A percentile compares a stretch with the other conserved stretches of the same genome.
Conservation (phyloP, 2,329 filamentous ascomycete genomes). For the Gnomoniopsis sp. region DNA sequence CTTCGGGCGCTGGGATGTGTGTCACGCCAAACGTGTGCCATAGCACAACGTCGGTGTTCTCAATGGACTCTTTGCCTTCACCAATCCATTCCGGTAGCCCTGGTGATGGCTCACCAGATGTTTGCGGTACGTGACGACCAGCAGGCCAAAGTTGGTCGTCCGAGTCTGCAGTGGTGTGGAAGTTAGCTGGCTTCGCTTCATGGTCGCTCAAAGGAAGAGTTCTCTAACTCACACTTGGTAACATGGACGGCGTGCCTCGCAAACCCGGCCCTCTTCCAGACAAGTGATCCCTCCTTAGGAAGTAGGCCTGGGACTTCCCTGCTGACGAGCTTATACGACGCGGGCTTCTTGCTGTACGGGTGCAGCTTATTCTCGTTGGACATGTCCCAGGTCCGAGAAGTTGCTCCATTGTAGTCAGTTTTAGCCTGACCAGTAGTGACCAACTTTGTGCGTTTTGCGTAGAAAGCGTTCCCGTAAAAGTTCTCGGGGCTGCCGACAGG, state of each 20-base stretch:
- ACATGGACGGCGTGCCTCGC: conserved; percentile 85
- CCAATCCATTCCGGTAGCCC: conserved; percentile 77
- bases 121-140: conserved; percentile 83
- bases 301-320: conserved; percentile 76
- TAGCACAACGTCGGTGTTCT: conserved; percentile 81
- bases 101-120: conserved; percentile 71
- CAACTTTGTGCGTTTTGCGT: conserved; percentile 77
- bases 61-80: conserved; percentile 64
- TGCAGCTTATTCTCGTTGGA: conserved; percentile 81
- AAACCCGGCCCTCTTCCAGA: conserved; percentile 88
- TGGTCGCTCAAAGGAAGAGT: not conserved
- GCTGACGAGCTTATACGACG: conserved; percentile 85
- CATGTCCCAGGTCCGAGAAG: conserved; percentile 86
- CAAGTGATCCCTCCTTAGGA: conserved; percentile 75
- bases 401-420: conserved; percentile 78
- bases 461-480: conserved; percentile 87
- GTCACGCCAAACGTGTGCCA: conserved; percentile 94
- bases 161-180: conserved; percentile 48
- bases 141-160: conserved; percentile 83
- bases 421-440: conserved; percentile 64
- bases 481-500: conserved; percentile 80
- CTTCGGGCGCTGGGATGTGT: conserved; percentile 85
- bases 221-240: conserved; percentile 68
- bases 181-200: conserved; percentile 1
- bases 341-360: conserved; percentile 79